These are phyloP conservation scores for Kwoniella europaea DNA, from an alignment of 768 basidiomycete genomes.

Conservation along the genomic window DNA sequence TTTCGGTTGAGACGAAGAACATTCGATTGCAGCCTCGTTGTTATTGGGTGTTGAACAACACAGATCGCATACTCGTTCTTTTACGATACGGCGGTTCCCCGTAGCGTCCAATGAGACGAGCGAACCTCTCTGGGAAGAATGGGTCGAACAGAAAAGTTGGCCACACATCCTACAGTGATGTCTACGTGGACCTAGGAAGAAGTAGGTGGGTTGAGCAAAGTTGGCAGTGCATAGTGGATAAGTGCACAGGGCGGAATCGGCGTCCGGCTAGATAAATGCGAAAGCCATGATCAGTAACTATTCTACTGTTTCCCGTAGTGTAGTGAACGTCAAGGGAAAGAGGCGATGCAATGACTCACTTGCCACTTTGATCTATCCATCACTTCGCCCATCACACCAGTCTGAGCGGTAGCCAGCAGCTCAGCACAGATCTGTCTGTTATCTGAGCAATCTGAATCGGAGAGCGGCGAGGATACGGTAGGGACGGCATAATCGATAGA, in stretches of 20 bases:
- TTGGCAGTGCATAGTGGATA: slow-evolving; percentile 43
- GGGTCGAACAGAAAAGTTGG: slow-evolving; percentile 39
- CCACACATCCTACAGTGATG: slow-evolving; percentile 54
- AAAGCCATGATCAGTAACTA: not conserved
- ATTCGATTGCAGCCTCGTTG: not conserved
- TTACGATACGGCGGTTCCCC: slow-evolving; percentile 23
- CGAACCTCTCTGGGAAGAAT: slow-evolving; percentile 34
- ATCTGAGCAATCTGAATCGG: slow-evolving; percentile 9
- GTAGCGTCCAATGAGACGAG: slow-evolving; percentile 21
- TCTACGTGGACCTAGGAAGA: slow-evolving; percentile 39
- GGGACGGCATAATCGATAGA: slow-evolving; percentile 20
- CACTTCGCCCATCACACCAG: slow-evolving; percentile 21
- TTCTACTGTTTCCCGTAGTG: not conserved
- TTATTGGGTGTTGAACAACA: slow-evolving; percentile 25
- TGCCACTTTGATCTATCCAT: slow-evolving; percentile 37
- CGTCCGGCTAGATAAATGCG: slow-evolving; percentile 33
- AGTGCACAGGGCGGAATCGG: slow-evolving; percentile 41
- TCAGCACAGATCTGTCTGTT: slow-evolving; percentile 26
- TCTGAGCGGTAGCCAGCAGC: slow-evolving; percentile 15
- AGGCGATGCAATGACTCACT: slow-evolving; percentile 22
- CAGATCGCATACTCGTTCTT: slow-evolving; percentile 46
- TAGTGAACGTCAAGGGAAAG: too few species aligned
- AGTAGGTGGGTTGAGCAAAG: slow-evolving; percentile 43
- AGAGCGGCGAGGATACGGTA: slow-evolving; percentile 15
- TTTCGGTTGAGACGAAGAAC: slow-evolving; percentile 2